phyloP scores from a whole-genome alignment of 371 early-diverging fungal species.

The Rhizomucor miehei region DNA sequence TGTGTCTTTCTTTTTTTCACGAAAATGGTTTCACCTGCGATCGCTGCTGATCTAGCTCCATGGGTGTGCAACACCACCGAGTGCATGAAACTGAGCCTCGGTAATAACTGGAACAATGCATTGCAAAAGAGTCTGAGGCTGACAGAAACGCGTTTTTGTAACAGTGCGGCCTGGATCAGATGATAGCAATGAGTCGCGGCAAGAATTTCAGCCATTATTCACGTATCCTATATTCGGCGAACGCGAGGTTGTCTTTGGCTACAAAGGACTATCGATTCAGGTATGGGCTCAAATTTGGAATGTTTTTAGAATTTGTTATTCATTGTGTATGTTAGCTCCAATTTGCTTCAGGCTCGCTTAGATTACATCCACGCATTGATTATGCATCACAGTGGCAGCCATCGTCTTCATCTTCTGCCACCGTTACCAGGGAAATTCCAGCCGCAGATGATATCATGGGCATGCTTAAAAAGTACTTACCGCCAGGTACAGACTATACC shows the following conservation, averaged over 20 bases:
- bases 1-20: background rate
- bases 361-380: conserved; percentile 60
- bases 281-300: conserved; percentile 24
- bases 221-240: conserved; percentile 92
- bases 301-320: background rate
- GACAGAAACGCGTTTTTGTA: background rate
- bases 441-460: conserved; percentile 44
- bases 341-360: conserved; percentile 78
- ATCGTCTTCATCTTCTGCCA: conserved; percentile 9
- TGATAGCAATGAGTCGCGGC: conserved; percentile 5
- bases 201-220: conserved; percentile 66
- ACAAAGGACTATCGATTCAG: conserved; percentile 73
- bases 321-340: conserved; percentile 47
- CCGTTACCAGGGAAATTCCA: background rate
- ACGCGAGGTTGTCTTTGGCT: conserved; percentile 85
- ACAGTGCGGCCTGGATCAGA: conserved; percentile 12
- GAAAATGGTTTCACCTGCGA: conserved; percentile 13
- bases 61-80: conserved; percentile 34
- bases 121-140: background rate
- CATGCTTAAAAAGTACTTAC: conserved; percentile 43
- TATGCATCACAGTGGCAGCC: conserved; percentile 48
- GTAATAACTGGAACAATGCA: background rate
- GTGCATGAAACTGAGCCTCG: conserved; percentile 16
- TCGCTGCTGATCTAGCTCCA: conserved; percentile 15
- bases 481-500: conserved; percentile 30